Percentiles rank a stretch among this genome's conserved stretches.
Conservation (phyloP, 257 asterid genomes). For the Rhazya stricta region DNA sequence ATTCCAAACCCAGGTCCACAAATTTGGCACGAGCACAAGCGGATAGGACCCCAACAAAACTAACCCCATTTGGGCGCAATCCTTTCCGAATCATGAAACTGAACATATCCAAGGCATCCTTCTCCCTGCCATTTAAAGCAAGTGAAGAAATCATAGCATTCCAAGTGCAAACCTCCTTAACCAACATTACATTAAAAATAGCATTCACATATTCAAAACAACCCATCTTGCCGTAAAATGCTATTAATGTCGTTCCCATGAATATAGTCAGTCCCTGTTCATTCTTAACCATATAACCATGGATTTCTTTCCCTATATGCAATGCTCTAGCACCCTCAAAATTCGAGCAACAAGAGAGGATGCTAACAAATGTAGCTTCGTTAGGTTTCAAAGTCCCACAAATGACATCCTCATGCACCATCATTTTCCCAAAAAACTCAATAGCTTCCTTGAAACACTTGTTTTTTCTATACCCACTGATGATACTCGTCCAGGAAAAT, state of each 20-base stretch:
- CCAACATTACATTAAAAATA: constrained; percentile 43
- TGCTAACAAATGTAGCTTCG: constrained; percentile 80
- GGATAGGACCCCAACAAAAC: constrained; percentile 61
- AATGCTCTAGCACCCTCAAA: constrained; percentile 40
- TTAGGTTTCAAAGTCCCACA: constrained; percentile 52
- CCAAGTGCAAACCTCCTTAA: constrained; percentile 70
- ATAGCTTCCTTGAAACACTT: constrained; percentile 51
- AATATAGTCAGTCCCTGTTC: constrained; percentile 50
- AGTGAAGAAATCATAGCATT: constrained; percentile 77
- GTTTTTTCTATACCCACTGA: constrained; percentile 51
- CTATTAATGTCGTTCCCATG: constrained; percentile 55
- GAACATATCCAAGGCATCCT: constrained; percentile 59
- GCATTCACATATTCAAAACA: constrained; percentile 40
- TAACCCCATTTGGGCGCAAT: constrained; percentile 53
- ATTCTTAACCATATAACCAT: constrained; percentile 59
- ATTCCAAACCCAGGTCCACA: constrained; percentile 48
- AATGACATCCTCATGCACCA: constrained; percentile 39
- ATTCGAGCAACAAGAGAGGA: constrained; percentile 61
- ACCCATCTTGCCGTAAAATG: constrained; percentile 78
- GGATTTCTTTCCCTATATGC: constrained; percentile 71
- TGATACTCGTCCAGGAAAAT: constrained; percentile 81
- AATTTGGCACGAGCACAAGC: constrained; percentile 67
- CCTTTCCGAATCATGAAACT: constrained; percentile 38
- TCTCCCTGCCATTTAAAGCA: constrained; percentile 69
- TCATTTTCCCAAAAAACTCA: constrained; percentile 49